Conservation (phyloP, 78 protist species). For the Dictyostelium capitatum region DNA sequence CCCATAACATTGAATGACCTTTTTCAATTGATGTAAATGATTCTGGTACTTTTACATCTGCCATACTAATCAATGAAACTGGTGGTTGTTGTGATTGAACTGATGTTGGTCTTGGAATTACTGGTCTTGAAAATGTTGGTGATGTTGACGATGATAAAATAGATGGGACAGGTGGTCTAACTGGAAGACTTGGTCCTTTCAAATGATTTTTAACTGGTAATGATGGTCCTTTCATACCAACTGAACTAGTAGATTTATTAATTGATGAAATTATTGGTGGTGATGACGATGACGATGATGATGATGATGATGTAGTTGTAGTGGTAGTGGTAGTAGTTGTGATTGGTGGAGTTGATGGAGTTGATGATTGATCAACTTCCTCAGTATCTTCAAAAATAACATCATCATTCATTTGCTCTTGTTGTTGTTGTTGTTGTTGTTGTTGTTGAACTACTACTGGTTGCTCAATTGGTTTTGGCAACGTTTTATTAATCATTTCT, state of each 20-base stretch:
- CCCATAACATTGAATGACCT: conserved; percentile 77
- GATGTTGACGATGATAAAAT: not conserved
- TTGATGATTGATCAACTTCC: not conserved
- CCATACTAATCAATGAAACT: not conserved
- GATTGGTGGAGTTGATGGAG: not conserved
- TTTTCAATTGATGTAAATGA: not conserved
- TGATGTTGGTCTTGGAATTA: not conserved
- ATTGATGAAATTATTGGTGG: not conserved
- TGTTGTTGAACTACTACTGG: not conserved
- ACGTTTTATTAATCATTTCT: conserved; percentile 15
- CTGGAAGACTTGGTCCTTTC: not conserved
- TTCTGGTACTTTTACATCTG: not conserved
- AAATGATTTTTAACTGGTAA: not conserved
- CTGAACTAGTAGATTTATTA: not conserved
- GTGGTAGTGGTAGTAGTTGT: not conserved
- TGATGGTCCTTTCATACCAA: not conserved
- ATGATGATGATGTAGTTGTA: not conserved
- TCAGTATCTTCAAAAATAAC: too few species aligned
- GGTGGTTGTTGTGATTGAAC: not conserved
- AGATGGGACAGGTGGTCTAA: not conserved
- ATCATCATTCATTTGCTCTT: not conserved
- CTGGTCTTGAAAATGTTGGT: not conserved
- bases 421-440: not conserved
- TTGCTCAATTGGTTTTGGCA: not conserved
- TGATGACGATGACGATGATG: not conserved